phyloP scores from a whole-genome alignment of 2,329 filamentous ascomycete species.

The Neonectria hederae region DNA sequence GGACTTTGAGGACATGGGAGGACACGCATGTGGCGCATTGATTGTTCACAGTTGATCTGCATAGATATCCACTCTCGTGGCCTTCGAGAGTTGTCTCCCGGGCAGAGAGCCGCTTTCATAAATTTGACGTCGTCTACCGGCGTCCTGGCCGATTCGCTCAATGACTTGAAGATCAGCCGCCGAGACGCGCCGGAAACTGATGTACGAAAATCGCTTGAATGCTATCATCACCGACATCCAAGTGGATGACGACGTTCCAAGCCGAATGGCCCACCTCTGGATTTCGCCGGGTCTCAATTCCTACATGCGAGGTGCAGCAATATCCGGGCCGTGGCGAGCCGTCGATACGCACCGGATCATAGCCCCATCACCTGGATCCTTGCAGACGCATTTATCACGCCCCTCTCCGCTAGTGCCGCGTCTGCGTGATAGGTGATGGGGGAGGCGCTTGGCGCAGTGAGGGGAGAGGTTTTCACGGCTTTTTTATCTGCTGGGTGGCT shows the following conservation, averaged over 20 bases:
- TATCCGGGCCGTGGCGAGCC: constrained; percentile 12
- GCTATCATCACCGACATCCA: neutral
- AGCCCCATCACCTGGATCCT: constrained; percentile 20
- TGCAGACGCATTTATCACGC: constrained; percentile 17
- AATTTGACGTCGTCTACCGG: constrained; percentile 33
- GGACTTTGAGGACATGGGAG: constrained; percentile 8
- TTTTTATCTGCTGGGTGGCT: constrained; percentile 14
- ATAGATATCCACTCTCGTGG: constrained; percentile 42
- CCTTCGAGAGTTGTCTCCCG: constrained; percentile 10
- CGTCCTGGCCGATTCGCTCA: neutral
- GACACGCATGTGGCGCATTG: constrained; percentile 24
- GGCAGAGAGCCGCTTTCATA: constrained; percentile 28
- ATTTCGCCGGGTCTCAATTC: neutral
- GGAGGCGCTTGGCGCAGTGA: neutral
- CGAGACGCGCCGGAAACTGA: constrained; percentile 1
- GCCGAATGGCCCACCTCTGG: neutral
- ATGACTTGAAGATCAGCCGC: constrained; percentile 1
- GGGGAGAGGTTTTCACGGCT: neutral
- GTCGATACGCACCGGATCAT: constrained; percentile 1
- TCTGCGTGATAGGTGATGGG: constrained; percentile 11
- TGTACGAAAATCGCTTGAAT: neutral
- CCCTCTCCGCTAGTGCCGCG: constrained; percentile 4
- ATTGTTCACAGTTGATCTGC: constrained; percentile 35
- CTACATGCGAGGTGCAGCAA: neutral
- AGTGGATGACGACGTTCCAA: constrained; percentile 6